phyloP scores from a whole-genome alignment of 2,329 filamentous ascomycete genomes.

The Calonectria pauciramosa region DNA sequence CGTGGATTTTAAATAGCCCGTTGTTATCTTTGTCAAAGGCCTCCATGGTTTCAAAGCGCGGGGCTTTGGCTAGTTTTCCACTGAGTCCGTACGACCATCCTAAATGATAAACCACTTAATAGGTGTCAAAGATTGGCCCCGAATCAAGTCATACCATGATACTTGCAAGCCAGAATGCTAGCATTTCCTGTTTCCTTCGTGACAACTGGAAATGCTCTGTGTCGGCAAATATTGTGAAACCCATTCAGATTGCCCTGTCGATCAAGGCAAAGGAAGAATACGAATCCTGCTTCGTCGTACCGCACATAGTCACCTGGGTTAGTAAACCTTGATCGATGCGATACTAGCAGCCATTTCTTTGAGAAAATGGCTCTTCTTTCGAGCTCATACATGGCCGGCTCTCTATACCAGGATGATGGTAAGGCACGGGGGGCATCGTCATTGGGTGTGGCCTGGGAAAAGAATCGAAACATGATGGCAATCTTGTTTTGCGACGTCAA shows the following conservation, averaged over 20 bases:
- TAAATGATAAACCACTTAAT: background rate
- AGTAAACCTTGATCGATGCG: conserved; percentile 62
- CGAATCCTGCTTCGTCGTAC: conserved; percentile 66
- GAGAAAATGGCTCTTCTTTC: conserved; percentile 69
- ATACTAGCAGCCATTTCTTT: conserved; percentile 65
- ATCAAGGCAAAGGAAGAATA: conserved; percentile 66
- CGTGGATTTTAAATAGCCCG: conserved; percentile 66
- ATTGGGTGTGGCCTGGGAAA: background rate
- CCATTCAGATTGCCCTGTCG: conserved; percentile 66
- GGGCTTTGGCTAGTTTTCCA: conserved; percentile 72
- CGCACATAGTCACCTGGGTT: conserved; percentile 68
- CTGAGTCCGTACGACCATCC: conserved; percentile 72
- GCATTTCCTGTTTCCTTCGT: conserved; percentile 63
- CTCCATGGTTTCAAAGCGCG: conserved; percentile 67
- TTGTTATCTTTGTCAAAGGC: conserved; percentile 70
- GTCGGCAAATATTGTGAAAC: conserved; percentile 75
- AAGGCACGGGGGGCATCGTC: conserved; percentile 49
- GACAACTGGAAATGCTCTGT: conserved; percentile 71
- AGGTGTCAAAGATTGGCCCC: background rate
- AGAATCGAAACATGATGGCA: conserved; percentile 1
- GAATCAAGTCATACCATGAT: conserved; percentile 57
- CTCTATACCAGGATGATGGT: conserved; percentile 63
- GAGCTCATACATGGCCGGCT: conserved; percentile 64
- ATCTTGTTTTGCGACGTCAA: background rate
- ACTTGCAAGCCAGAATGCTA: conserved; percentile 69